Conservation (phyloP, 2,329 filamentous ascomycete genomes). For the Fusarium nurragi region DNA sequence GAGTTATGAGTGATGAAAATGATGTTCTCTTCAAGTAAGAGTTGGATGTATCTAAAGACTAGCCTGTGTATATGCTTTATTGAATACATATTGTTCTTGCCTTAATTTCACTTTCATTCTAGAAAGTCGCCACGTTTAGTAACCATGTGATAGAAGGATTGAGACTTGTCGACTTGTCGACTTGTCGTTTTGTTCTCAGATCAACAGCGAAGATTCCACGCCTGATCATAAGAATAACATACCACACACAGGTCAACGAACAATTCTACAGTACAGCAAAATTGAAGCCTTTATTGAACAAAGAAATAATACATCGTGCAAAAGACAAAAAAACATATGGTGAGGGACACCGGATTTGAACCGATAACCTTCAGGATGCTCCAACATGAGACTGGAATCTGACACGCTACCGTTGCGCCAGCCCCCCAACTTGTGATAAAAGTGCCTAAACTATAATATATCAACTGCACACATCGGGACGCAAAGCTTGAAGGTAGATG, state of each 20-base stretch:
- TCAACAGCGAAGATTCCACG: too few species aligned
- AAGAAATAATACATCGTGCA: too few species aligned
- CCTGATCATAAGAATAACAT: too few species aligned
- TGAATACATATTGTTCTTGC: background rate
- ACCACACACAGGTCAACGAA: too few species aligned
- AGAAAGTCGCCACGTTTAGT: background rate
- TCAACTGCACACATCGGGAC: background rate
- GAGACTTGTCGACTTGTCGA: too few species aligned
- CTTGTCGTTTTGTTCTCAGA: too few species aligned
- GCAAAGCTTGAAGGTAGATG: background rate
- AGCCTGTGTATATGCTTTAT: background rate
- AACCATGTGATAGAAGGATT: background rate
- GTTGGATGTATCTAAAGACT: background rate
- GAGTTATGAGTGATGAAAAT: background rate
- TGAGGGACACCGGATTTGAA: constrained; percentile 17
- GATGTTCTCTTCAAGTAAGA: background rate
- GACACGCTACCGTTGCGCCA: constrained; percentile 17
- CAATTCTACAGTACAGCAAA: too few species aligned
- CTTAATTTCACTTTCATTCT: background rate
- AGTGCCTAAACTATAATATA: rapidly evolving
- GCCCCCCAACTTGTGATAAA: background rate
- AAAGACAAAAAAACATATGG: background rate
- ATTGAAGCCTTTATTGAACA: background rate
- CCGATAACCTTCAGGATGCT: constrained; percentile 12
- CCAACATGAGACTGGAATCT: constrained; percentile 10